Evolutionary conservation across 164 flowering plant genomes (phyloP), one percentile per base, ranked within the genome.

Genomic region (Piper longum): DNA sequence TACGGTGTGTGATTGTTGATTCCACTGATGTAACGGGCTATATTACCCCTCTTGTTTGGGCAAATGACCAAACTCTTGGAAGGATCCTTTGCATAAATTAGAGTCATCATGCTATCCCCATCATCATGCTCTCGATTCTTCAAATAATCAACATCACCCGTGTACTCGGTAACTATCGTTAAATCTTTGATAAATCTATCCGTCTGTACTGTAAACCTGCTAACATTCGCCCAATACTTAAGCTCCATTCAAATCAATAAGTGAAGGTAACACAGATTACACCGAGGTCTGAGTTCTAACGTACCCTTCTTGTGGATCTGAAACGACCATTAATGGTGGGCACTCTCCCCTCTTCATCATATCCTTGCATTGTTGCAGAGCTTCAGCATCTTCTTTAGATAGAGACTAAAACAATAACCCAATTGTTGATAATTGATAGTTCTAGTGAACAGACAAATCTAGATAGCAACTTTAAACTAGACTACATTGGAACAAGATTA

Each of bases 11-110:
- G 86, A 68, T 93, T 93, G 79, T 93, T 90, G 78, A 93, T 93
- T 64, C 97, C 99, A 75, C 73, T 93, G 61, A 93, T 83, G 69
- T 88, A 93, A 14, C 99, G 95, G n/a, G 99, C 95, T 69, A 93
- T 87, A 68, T 93, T 93, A 12, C 86, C 71, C 36, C 76, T 84
- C 66, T 82, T 93, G 69, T 88, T 92, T 16, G 98, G 97, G 67
- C 97, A 93, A 45, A 93, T 79, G 59, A 90, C 98, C 66, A 90
- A 92, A 71, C 89, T 83, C 60, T 78, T 59, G 1, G 78, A 78
- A 54, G 85, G 82, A 72, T 84, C 58, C 41, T 73, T 43, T 13
- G 98, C 84, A 17, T 74, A 80, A 60, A 92, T 72, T 54, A 92
- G 80, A 41, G 97, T 89, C 98, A 92, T 92, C 78, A 77, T 74